These are phyloP conservation scores for Ceratocystis harringtonii DNA, from an alignment of 2,329 filamentous ascomycete species.

Conservation along the genomic window DNA sequence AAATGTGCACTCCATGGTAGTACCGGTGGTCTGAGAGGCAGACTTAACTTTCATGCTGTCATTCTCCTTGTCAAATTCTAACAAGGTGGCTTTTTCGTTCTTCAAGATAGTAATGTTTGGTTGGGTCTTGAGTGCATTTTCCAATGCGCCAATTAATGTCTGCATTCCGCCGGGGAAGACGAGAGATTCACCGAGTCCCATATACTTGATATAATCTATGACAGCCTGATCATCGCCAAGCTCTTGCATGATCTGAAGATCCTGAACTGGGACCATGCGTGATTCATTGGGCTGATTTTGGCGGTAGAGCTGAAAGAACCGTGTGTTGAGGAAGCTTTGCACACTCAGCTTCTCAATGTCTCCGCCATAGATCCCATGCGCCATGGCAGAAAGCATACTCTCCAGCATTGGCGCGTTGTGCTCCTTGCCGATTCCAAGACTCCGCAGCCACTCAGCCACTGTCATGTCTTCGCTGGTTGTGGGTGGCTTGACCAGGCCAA, in stretches of 20 bases:
- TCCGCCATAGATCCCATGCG: slow-evolving; percentile 88
- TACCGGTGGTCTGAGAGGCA: background rate
- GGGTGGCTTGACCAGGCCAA: slow-evolving; percentile 21
- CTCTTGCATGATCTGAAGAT: slow-evolving; percentile 23
- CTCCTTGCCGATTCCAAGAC: slow-evolving; percentile 17
- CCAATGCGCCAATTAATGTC: slow-evolving; percentile 36
- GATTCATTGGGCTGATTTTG: slow-evolving; percentile 15
- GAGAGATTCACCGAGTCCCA: slow-evolving; percentile 15
- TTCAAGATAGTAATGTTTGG: slow-evolving; percentile 14
- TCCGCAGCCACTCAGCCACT: slow-evolving; percentile 26
- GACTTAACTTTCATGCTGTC: slow-evolving; percentile 1
- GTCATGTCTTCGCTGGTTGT: slow-evolving; percentile 25
- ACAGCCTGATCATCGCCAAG: slow-evolving; percentile 22
- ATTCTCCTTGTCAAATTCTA: background rate
- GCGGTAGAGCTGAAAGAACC: slow-evolving; percentile 26
- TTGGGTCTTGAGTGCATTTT: slow-evolving; percentile 5
- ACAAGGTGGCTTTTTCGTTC: slow-evolving; percentile 19
- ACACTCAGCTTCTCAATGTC: slow-evolving; percentile 70
- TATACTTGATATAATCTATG: slow-evolving; percentile 16
- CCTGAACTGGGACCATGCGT: slow-evolving; percentile 22
- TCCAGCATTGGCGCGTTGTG: slow-evolving; percentile 35
- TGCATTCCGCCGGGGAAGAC: slow-evolving; percentile 39
- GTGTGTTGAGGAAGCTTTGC: slow-evolving; percentile 37
- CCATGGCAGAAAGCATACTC: slow-evolving; percentile 57
- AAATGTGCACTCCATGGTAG: slow-evolving; percentile 23